Evolutionary conservation across 306 rosid species (phyloP), one percentile per base, ranked within the genome.

Genomic region (Cucumis sativus): DNA sequence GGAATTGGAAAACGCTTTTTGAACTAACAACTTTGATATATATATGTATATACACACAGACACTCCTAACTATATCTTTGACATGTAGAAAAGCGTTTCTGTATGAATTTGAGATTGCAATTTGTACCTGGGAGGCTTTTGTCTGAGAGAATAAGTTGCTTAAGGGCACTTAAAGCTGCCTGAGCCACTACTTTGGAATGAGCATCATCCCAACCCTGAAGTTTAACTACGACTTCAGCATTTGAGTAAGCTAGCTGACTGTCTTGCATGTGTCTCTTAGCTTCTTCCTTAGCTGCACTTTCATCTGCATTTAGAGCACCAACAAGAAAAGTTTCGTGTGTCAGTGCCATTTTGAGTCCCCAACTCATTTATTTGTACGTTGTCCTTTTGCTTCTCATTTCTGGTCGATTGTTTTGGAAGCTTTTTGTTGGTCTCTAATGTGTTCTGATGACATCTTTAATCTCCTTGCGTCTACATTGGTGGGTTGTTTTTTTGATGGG

Each of bases 131-230:
- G 91, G 82, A 92, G 98, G 39, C 87, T 85, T 83, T 90, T 90
- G 90, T 92, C 97, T 18, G 97, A 84, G 14, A 83, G 79, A 83
- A 90, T 84, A 55, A 95, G 80, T 81, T 95, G 93, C 83, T 95
- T 95, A 40, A 95, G 89, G 84, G 96, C 98, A 75, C 96, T 89
- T 85, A 95, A 85, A 75, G 88, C 89, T 74, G 92, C 97, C 81
- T 89, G 93, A 40, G 96, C 96, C 75, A 95, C 87, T 78, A 77
- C 86, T 84, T 89, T 90, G 74, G 89, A 87, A 82, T 88, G 86
- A 66, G 88, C 88, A 86, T 81, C 68, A 76, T 90, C 97, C 97
- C 97, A 92, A 13, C 97, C 98, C 35, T 90, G 93, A 76, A 92
- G 84, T 79, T 95, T 95, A 72, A 95, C 91, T 13, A 95, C 89